Conservation (phyloP, 202 grass and related monocot genomes). For the Panicum hallii region DNA sequence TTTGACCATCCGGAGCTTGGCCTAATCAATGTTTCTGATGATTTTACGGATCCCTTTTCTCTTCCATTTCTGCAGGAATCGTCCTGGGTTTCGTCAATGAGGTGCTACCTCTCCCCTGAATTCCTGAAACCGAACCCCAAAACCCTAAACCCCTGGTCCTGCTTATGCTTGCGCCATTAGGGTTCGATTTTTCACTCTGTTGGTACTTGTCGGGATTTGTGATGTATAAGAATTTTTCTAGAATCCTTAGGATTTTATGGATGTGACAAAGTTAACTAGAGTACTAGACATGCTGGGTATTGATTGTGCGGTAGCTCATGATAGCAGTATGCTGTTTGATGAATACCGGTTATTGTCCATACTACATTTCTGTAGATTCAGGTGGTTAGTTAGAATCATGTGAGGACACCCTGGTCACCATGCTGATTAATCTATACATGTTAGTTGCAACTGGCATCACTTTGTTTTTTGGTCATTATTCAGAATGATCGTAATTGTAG, state of each 20-base stretch:
- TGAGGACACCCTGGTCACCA: neutral
- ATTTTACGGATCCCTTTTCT: neutral
- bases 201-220: neutral
- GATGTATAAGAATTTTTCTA: neutral
- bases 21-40: slow-evolving; percentile 1
- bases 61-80: slow-evolving; percentile 57
- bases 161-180: neutral
- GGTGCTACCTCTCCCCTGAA: slow-evolving; percentile 45
- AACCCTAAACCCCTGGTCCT: slow-evolving; percentile 29
- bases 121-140: neutral
- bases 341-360: neutral
- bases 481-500: neutral
- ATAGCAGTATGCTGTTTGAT: slow-evolving; percentile 15
- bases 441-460: neutral
- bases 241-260: neutral
- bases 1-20: neutral
- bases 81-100: slow-evolving; percentile 84
- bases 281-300: neutral
- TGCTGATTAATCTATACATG: neutral
- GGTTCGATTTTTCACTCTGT: neutral
- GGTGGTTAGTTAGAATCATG: neutral
- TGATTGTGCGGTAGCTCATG: neutral
- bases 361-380: neutral
- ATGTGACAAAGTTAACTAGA: neutral
- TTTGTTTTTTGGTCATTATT: slow-evolving; percentile 7